These are phyloP conservation scores for Fusarium pseudocircinatum DNA, from an alignment of 2,329 filamentous ascomycete genomes.

Conservation along the genomic window DNA sequence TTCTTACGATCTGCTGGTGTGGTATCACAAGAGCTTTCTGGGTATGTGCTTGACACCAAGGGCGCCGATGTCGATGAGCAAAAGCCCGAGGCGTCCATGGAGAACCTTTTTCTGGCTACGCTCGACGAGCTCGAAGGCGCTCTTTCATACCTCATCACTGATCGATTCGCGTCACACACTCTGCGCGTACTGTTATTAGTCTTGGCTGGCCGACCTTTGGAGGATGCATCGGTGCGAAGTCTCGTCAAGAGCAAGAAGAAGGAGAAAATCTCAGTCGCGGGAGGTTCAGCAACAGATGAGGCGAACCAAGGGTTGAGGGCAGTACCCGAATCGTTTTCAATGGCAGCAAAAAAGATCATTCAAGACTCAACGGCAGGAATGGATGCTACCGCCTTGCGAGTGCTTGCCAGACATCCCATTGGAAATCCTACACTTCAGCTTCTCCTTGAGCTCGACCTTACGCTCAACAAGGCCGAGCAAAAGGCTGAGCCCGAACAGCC, in stretches of 20 bases:
- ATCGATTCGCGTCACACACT: slow-evolving; percentile 89
- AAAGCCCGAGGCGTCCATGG: slow-evolving; percentile 72
- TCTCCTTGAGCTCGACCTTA: slow-evolving; percentile 85
- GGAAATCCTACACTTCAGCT: slow-evolving; percentile 95
- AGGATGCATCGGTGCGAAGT: slow-evolving; percentile 73
- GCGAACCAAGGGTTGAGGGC: slow-evolving; percentile 55
- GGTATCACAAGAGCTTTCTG: slow-evolving; percentile 77
- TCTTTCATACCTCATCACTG: slow-evolving; percentile 84
- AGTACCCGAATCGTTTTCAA: slow-evolving; percentile 82
- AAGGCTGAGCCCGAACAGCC: slow-evolving; percentile 48
- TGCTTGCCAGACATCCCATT: slow-evolving; percentile 87
- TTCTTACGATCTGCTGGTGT: slow-evolving; percentile 84
- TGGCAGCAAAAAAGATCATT: slow-evolving; percentile 84
- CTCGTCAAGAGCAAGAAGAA: slow-evolving; percentile 94
- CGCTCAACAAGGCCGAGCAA: slow-evolving; percentile 68
- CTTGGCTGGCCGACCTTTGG: slow-evolving; percentile 82
- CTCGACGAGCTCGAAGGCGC: slow-evolving; percentile 89
- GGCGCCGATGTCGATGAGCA: slow-evolving; percentile 56
- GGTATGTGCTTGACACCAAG: slow-evolving; percentile 54
- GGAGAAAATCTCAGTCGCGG: slow-evolving; percentile 77
- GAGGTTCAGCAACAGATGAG: slow-evolving; percentile 62
- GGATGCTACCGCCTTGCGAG: slow-evolving; percentile 81
- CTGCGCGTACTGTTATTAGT: slow-evolving; percentile 87
- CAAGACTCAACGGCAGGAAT: slow-evolving; percentile 77
- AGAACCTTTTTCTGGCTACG: slow-evolving; percentile 83